Evolutionary conservation across 768 basidiomycete genomes (phyloP).

Genomic region (Boletus eberwhitei): DNA sequence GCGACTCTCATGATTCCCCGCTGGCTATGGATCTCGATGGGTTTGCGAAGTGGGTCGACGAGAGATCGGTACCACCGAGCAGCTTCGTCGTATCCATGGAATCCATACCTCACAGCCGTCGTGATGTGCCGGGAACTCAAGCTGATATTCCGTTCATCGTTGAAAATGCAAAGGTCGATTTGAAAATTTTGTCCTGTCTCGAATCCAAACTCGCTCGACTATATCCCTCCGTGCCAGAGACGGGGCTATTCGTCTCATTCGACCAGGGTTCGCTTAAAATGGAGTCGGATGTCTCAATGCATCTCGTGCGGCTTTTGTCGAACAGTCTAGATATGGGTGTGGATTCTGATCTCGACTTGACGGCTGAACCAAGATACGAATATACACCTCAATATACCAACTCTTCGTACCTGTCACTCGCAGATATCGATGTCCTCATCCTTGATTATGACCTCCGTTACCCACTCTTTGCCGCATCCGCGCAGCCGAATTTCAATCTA

Average conservation of each 20-base stretch:
- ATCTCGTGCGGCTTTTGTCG: conserved; percentile 17
- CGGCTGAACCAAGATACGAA: conserved; percentile 11
- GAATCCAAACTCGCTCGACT: conserved; percentile 16
- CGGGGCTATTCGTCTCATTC: conserved; percentile 11
- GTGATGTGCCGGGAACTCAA: not conserved
- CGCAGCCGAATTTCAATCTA: conserved; percentile 18
- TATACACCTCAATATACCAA: conserved; percentile 14
- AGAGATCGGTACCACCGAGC: conserved; percentile 22
- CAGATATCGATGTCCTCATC: conserved; percentile 42
- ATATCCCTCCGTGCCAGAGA: conserved; percentile 1
- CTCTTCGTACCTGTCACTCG: conserved; percentile 18
- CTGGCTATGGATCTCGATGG: conserved; percentile 33
- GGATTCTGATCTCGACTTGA: conserved; percentile 1
- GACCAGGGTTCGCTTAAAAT: not conserved
- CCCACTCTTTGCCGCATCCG: conserved; percentile 36
- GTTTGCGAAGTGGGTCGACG: conserved; percentile 40
- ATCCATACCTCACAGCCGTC: conserved; percentile 14
- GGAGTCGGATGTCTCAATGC: conserved; percentile 10
- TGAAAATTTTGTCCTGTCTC: conserved; percentile 21
- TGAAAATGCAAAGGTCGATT: conserved; percentile 4
- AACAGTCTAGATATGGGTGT: not conserved
- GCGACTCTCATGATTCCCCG: not conserved
- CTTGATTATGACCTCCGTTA: conserved; percentile 53
- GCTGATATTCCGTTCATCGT: not conserved
- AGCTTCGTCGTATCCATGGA: conserved; percentile 39